phyloP scores from a whole-genome alignment of 441 rosid species.

The Isatis lusitanica region DNA sequence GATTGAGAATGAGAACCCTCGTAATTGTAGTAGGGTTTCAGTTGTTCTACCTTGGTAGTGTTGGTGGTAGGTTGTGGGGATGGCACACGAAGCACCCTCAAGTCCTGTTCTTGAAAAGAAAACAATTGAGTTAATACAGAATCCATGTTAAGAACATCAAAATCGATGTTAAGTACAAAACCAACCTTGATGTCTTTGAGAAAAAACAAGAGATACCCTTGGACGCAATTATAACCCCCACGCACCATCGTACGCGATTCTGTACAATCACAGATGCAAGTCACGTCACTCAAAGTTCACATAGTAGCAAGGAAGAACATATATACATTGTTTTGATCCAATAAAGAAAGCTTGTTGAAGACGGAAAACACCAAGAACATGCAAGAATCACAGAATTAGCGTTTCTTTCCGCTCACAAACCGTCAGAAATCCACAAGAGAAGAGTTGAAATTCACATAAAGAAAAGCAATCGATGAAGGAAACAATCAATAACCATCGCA shows the following conservation, averaged over 20 bases:
- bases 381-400: background rate
- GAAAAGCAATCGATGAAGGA: background rate
- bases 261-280: background rate
- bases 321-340: background rate
- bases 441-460: background rate
- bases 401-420: background rate
- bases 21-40: background rate
- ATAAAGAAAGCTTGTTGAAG: background rate
- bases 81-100: background rate
- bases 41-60: background rate
- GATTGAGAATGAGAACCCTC: background rate
- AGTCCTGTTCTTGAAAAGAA: background rate
- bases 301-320: too few relatives aligned
- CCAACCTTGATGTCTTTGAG: constrained; percentile 6
- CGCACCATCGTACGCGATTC: background rate
- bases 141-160: background rate
- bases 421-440: background rate
- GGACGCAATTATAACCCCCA: background rate
- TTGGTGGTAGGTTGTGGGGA: background rate
- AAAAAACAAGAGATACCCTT: background rate
- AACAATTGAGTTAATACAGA: background rate
- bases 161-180: background rate
- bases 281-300: background rate
- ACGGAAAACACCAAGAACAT: background rate
- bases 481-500: background rate